Evolutionary conservation across 108 stramenopile species (phyloP).

Genomic region (Conticribra guillardii): DNA sequence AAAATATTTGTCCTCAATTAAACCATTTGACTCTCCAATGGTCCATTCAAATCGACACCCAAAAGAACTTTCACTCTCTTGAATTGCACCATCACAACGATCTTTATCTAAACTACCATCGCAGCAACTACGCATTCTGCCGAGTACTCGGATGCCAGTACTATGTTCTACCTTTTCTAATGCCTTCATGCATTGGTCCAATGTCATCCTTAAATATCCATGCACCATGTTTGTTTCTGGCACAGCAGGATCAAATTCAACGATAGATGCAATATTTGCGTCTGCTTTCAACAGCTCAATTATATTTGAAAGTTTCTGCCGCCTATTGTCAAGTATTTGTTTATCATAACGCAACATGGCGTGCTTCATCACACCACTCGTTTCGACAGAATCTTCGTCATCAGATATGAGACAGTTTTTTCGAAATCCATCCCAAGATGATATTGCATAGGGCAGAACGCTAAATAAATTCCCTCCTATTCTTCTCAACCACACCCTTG

Average conservation of each 20-base stretch:
- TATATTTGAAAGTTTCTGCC: constrained; percentile 47
- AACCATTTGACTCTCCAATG: constrained; percentile 66
- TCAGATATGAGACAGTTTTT: constrained; percentile 32
- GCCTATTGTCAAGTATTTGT: constrained; percentile 57
- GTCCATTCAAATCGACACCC: constrained; percentile 69
- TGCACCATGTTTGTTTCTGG: constrained; percentile 79
- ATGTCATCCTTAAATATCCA: constrained; percentile 49
- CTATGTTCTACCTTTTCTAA: constrained; percentile 32
- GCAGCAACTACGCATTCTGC: constrained; percentile 31
- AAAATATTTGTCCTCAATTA: constrained; percentile 53
- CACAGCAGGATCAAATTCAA: constrained; percentile 66
- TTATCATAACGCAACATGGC: neutral
- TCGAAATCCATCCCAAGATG: constrained; percentile 66
- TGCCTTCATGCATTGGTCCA: constrained; percentile 40
- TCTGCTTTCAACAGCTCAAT: constrained; percentile 29
- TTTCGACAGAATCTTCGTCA: neutral
- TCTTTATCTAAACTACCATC: constrained; percentile 13
- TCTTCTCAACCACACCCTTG: constrained; percentile 75
- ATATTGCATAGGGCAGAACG: constrained; percentile 68
- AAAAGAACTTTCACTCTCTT: constrained; percentile 21
- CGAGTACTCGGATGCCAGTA: constrained; percentile 49
- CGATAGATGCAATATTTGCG: constrained; percentile 17
- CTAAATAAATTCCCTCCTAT: constrained; percentile 87
- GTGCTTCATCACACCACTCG: neutral
- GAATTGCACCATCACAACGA: constrained; percentile 4